Evolutionary conservation across 2,329 filamentous ascomycete genomes (phyloP), one percentile per base, ranked within the genome.

Genomic region (Colletotrichum sidae): DNA sequence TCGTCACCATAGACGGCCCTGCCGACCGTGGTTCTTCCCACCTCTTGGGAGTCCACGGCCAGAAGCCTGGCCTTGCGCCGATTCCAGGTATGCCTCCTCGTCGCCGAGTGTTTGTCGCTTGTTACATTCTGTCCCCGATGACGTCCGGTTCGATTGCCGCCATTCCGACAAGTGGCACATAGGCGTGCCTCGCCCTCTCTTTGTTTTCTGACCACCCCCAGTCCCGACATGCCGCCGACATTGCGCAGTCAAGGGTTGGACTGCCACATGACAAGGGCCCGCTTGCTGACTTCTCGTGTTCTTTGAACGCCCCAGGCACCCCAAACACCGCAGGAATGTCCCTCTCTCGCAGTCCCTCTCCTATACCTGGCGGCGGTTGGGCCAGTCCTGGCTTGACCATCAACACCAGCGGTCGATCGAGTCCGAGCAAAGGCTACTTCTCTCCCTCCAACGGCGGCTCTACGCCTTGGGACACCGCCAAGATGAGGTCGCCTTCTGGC

Each of bases 321-420:
- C 84, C 88, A 47, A 83, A 80, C 71, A 73, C 78, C 70, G 79
- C 81, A 72, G 80, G 81, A 72, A 97, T 97, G 94, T 92, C 92
- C 70, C 81, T 95, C 68, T 96, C 94, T 70, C 89, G 93, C 79
- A 96, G 93, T 75, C 93, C 94, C 55, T 97, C 93, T 60, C 95
- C 94, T 68, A 86, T 89, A 68, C 91, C 89, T 67, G 91, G 92
- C 72, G 93, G 93, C 75, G 94, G 94, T 72, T 97, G 95, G 94
- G 89, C 92, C 61, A 96, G 91, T 79, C 93, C 92, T 60, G 92
- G 90, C 69, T 85, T 93, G 74, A 91, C 88, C 74, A 89, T 91
- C 67, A 89, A 88, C 69, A 77, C 81, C 64, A 92, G 90, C 76
- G 90, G 90, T 67, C 86, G 87, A 70, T 88, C 88, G 42, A 93